Evolutionary conservation across 2,329 filamentous ascomycete species (phyloP).

Genomic region (Truncatella angustata): DNA sequence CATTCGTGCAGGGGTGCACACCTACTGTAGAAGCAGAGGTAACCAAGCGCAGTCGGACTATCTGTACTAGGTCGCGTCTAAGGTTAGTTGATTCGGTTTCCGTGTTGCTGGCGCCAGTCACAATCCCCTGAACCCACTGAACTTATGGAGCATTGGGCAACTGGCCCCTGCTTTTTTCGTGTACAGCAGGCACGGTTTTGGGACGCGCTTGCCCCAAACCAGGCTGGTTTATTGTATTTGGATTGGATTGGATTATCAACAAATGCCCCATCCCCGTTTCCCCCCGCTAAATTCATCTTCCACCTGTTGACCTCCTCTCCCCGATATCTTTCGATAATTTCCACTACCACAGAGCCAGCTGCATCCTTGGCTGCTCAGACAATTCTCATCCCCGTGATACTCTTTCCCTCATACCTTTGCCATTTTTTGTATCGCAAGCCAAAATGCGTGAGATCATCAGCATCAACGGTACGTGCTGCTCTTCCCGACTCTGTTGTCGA

Average conservation of each 20-base stretch:
- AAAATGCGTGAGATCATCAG: constrained; percentile 99
- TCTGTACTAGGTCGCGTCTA: not conserved
- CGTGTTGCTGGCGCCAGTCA: not conserved
- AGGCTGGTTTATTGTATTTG: constrained; percentile 1
- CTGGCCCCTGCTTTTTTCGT: constrained; percentile 8
- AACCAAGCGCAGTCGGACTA: too few relatives aligned
- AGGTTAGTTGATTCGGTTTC: too few relatives aligned
- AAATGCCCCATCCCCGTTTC: constrained; percentile 9
- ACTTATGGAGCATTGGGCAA: not conserved
- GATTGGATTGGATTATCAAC: constrained; percentile 11
- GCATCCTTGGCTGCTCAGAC: constrained; percentile 5
- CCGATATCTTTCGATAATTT: constrained; percentile 16
- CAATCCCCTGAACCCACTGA: not conserved
- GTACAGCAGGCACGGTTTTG: constrained; percentile 2
- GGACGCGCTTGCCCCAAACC: constrained; percentile 2
- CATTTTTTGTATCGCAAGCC: constrained; percentile 32
- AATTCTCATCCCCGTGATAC: constrained; percentile 13
- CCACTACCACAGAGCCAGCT: constrained; percentile 9
- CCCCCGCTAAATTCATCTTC: constrained; percentile 10
- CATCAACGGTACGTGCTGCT: constrained; percentile 79
- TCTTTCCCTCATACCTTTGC: constrained; percentile 21
- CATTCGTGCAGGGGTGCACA: too few relatives aligned
- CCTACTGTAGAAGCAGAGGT: too few relatives aligned
- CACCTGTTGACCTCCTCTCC: constrained; percentile 14
- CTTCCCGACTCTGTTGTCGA: not conserved